Base-by-base conservation (phyloP, 208 protist species). In the Herpetomonas samuelpessoai region DNA sequence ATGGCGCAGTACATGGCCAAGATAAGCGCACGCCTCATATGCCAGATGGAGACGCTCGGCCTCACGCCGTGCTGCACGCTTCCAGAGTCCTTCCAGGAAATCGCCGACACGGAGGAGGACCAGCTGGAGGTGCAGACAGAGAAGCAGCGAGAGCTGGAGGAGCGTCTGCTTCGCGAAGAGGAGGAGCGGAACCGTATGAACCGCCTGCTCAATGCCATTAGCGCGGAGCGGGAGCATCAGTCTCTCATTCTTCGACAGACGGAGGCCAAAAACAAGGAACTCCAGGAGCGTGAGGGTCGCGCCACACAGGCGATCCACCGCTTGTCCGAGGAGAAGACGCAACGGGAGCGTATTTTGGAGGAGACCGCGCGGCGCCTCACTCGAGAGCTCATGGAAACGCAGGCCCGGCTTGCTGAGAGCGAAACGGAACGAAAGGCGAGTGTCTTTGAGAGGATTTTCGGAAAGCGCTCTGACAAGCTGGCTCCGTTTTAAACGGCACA, bases 1-100 rank as follows among this genome's bases (percentile, higher is more conserved):
- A 82, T 87, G 79, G 65, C 76, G 54, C 71, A 93, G 70, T 91
- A 87, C 74, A 71, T 88, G 52, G 82, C 76, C 22, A 87, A 76
- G 29, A 28, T 93, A 12, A 71, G 76, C 16, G 74, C 74, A 21
- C 76, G 87, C 7, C 76, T 93, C 9, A 86, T 83, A 26, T 79
- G 70, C 28, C 87, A 93, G 68, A 84, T 93, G 72, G 66, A 88
- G 58, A 48, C 69, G 24, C 65, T 86, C 7, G 78, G 74, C 28
- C 67, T 89, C 27, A 64, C 56, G 47, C 87, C 87, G 50, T 93
- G 87, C 65, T 86, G 82, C 62, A 50, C 74, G 50, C 56, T 93
- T 10, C 86, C 86, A 6, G 65, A 90, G 35, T 83, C 74, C 4
- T 93, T 81, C 29, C 54, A 74, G 38, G 81, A 84, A 41, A 68